These are phyloP conservation scores for Cyathus striatus DNA, from an alignment of 768 basidiomycete species.

Conservation along the genomic window DNA sequence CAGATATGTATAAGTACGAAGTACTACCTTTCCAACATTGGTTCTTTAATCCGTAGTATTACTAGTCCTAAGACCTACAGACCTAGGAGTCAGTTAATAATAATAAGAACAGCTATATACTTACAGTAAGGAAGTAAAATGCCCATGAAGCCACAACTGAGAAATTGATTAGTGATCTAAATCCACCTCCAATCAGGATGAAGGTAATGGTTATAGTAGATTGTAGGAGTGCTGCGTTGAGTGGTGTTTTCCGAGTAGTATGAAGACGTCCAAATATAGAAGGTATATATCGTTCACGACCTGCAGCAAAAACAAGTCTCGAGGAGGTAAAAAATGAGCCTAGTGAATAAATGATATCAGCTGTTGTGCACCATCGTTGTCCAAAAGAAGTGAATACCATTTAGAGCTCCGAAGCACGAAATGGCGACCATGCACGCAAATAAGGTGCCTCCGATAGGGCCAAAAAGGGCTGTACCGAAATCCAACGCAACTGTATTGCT, in stretches of 20 bases:
- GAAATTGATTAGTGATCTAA: constrained; percentile 85
- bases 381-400: too few relatives aligned
- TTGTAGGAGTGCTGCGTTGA: constrained; percentile 85
- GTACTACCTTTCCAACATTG: constrained; percentile 70
- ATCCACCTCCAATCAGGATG: constrained; percentile 84
- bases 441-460: constrained; percentile 77
- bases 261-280: constrained; percentile 78
- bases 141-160: constrained; percentile 85
- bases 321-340: constrained; percentile 72
- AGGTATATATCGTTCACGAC: constrained; percentile 84
- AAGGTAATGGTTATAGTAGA: constrained; percentile 69
- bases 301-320: constrained; percentile 86
- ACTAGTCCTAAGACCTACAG: constrained; percentile 80
- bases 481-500: constrained; percentile 90
- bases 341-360: too few relatives aligned
- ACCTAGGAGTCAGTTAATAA: neutral
- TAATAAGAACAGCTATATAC: neutral
- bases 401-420: constrained; percentile 93
- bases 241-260: constrained; percentile 70
- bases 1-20: neutral
- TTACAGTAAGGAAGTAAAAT: constrained; percentile 80
- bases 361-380: too few relatives aligned
- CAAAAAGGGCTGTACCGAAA: constrained; percentile 85
- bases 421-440: constrained; percentile 92
- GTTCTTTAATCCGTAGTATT: constrained; percentile 86